Evolutionary conservation across 1,139 yeast species (phyloP).

Genomic region (Debaryomycetaceae sp.): DNA sequence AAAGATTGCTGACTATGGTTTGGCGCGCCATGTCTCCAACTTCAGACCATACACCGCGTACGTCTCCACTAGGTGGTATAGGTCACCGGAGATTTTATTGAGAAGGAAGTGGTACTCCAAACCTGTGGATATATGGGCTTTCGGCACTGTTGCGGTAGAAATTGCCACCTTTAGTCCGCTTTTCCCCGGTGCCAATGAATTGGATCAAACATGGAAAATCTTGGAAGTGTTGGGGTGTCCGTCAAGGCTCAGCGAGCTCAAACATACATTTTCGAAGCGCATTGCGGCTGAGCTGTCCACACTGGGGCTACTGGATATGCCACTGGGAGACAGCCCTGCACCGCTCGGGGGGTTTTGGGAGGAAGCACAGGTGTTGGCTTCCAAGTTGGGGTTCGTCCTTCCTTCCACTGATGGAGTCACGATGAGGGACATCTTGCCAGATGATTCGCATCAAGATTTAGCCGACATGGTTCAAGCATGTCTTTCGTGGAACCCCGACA

Average conservation of each 20-base stretch:
- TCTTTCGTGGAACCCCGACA: slow-evolving; percentile 61
- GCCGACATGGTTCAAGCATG: slow-evolving; percentile 53
- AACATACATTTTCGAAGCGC: not conserved
- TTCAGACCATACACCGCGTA: slow-evolving; percentile 65
- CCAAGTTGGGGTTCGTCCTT: slow-evolving; percentile 47
- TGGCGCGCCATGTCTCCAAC: slow-evolving; percentile 64
- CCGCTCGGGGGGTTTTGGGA: slow-evolving; percentile 71
- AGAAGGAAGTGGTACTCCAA: slow-evolving; percentile 62
- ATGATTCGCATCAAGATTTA: slow-evolving; percentile 24
- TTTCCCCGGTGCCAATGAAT: slow-evolving; percentile 77
- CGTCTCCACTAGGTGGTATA: slow-evolving; percentile 93
- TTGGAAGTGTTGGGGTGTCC: slow-evolving; percentile 73
- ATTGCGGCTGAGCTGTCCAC: not conserved
- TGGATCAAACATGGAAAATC: slow-evolving; percentile 72
- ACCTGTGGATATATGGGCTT: slow-evolving; percentile 93
- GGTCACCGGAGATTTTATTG: slow-evolving; percentile 87
- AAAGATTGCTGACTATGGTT: slow-evolving; percentile 89
- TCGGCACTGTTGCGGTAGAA: slow-evolving; percentile 83
- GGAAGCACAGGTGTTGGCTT: slow-evolving; percentile 49
- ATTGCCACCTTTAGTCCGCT: slow-evolving; percentile 71
- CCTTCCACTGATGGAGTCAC: slow-evolving; percentile 38
- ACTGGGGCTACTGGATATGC: not conserved
- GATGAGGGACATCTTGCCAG: slow-evolving; percentile 24
- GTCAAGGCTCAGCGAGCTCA: slow-evolving; percentile 11
- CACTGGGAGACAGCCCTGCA: not conserved